These are phyloP conservation scores for Benincasa hispida DNA, from an alignment of 306 rosid genomes.

Conservation along the genomic window DNA sequence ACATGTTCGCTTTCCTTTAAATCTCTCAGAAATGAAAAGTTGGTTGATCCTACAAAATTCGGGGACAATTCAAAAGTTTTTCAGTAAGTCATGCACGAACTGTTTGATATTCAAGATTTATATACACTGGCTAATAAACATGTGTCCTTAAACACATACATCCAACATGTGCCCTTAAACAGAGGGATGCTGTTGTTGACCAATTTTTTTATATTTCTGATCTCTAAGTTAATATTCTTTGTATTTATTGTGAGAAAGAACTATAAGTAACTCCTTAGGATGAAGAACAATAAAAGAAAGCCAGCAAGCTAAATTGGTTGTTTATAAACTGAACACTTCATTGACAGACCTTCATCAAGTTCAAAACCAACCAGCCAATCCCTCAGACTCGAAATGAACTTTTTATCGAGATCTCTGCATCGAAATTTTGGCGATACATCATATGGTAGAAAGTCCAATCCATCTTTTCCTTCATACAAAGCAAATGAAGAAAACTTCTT, in stretches of 20 bases:
- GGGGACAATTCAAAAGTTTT: not conserved
- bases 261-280: not conserved
- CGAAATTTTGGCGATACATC: conserved; percentile 30
- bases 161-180: not conserved
- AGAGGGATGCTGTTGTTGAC: not conserved
- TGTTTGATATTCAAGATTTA: not conserved
- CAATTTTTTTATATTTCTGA: not conserved
- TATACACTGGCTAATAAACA: not conserved
- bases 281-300: not conserved
- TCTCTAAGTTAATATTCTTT: not conserved
- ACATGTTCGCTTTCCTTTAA: conserved; percentile 26
- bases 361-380: conserved; percentile 38
- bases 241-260: not conserved
- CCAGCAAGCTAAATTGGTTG: not conserved
- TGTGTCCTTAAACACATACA: not conserved
- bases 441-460: conserved; percentile 29
- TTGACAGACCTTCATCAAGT: conserved; percentile 35
- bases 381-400: conserved; percentile 28
- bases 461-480: conserved; percentile 35
- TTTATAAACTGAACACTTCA: not conserved
- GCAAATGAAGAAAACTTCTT: conserved; percentile 50
- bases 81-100: not conserved
- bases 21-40: conserved; percentile 27
- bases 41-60: conserved; percentile 26
- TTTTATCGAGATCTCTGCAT: conserved; percentile 22